Evolutionary conservation across 108 stramenopile species (phyloP).

Genomic region (Stephanodiscus minutulus): DNA sequence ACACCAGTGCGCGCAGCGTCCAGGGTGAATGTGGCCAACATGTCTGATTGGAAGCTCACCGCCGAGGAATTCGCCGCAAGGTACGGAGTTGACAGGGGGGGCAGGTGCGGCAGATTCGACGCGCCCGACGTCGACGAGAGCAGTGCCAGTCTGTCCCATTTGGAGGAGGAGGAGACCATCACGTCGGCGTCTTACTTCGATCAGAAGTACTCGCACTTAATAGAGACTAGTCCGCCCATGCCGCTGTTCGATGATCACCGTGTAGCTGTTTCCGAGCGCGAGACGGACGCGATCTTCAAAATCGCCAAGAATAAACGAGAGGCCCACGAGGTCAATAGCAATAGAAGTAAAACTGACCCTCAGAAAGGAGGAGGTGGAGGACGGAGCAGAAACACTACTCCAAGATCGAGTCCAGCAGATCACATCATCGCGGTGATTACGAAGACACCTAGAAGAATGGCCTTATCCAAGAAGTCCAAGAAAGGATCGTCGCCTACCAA

Average conservation of each 20-base stretch:
- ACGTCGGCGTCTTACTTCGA: slow-evolving; percentile 26
- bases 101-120: not conserved
- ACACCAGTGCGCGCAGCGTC: slow-evolving; percentile 16
- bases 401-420: not conserved
- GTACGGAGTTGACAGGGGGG: not conserved
- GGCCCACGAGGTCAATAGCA: not conserved
- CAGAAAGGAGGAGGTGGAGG: no score
- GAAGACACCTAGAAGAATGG: not conserved
- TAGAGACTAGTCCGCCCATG: slow-evolving; percentile 18
- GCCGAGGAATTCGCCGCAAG: slow-evolving; percentile 14
- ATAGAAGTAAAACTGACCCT: not conserved
- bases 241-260: slow-evolving; percentile 11
- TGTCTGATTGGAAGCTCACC: slow-evolving; percentile 23
- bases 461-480: not conserved
- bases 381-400: not conserved
- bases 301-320: slow-evolving; percentile 2
- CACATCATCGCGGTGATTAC: not conserved
- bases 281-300: slow-evolving; percentile 9
- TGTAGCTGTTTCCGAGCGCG: slow-evolving; percentile 7
- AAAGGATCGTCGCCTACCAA: not conserved
- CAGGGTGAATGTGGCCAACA: slow-evolving; percentile 8
- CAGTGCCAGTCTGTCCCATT: not conserved
- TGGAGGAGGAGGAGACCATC: slow-evolving; percentile 15
- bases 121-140: slow-evolving; percentile 10
- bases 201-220: slow-evolving; percentile 18